Conservation (phyloP, 2,329 filamentous ascomycete genomes). For the Alternaria arborescens region DNA sequence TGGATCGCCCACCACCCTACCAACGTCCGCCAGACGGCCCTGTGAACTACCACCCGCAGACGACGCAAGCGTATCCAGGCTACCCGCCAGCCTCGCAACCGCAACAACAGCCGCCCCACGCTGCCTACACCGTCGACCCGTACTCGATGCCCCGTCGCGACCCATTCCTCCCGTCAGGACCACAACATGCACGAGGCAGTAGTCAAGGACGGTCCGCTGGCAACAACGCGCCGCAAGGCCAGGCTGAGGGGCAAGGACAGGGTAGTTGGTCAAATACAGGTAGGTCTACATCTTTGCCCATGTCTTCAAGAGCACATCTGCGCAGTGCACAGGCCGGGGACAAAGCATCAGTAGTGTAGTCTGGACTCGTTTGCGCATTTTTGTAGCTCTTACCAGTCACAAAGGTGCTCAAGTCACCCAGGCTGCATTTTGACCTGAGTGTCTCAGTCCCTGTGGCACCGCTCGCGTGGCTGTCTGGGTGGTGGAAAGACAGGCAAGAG, state of each 20-base stretch:
- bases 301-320: slow-evolving; percentile 3
- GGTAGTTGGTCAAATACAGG: slow-evolving; percentile 49
- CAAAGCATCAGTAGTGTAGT: not conserved
- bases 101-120: slow-evolving; percentile 52
- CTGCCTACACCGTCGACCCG: slow-evolving; percentile 56
- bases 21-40: slow-evolving; percentile 51
- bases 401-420: slow-evolving; percentile 1
- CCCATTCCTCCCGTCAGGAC: slow-evolving; percentile 54
- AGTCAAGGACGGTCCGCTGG: slow-evolving; percentile 51
- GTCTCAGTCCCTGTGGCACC: slow-evolving; percentile 26
- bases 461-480: slow-evolving; percentile 25
- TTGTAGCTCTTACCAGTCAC: not conserved
- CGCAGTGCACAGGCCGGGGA: not conserved
- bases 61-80: slow-evolving; percentile 38
- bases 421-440: slow-evolving; percentile 9
- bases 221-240: slow-evolving; percentile 38
- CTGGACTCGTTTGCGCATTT: slow-evolving; percentile 3
- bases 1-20: slow-evolving; percentile 53
- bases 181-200: slow-evolving; percentile 50
- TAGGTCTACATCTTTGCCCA: slow-evolving; percentile 36
- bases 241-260: slow-evolving; percentile 46
- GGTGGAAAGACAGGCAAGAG: slow-evolving; percentile 14
- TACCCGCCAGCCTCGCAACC: slow-evolving; percentile 44
- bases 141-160: slow-evolving; percentile 58
- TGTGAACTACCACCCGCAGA: slow-evolving; percentile 58